These are phyloP conservation scores for Fusarium sororula DNA, from an alignment of 2,329 filamentous ascomycete genomes.

Conservation along the genomic window DNA sequence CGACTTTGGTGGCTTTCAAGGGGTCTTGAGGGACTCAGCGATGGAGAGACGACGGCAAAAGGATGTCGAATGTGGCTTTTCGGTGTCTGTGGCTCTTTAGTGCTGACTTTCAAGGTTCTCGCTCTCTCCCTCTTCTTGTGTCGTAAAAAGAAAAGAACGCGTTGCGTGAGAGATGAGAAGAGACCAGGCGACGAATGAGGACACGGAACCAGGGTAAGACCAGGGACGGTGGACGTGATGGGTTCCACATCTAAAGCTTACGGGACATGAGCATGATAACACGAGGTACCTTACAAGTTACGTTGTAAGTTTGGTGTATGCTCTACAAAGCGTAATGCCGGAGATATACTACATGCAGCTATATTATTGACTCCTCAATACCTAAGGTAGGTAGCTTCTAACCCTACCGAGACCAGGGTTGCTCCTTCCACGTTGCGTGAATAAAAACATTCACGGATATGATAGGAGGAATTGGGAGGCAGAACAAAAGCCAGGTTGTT, in stretches of 20 bases:
- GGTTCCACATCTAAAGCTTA: slow-evolving; percentile 37
- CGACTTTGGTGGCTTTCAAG: slow-evolving; percentile 5
- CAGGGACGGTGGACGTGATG: slow-evolving; percentile 27
- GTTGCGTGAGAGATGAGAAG: slow-evolving; percentile 36
- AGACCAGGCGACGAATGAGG: slow-evolving; percentile 42
- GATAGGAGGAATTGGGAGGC: background rate
- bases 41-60: slow-evolving; percentile 13
- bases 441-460: background rate
- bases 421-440: background rate
- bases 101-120: slow-evolving; percentile 37
- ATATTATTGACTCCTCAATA: slow-evolving; percentile 2
- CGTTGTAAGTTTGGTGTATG: slow-evolving; percentile 13
- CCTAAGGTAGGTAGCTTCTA: background rate
- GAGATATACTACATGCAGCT: background rate
- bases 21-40: slow-evolving; percentile 17
- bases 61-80: slow-evolving; percentile 31
- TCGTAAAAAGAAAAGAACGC: slow-evolving; percentile 44
- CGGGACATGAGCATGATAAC: slow-evolving; percentile 33
- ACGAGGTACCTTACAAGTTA: slow-evolving; percentile 25
- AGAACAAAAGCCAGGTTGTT: background rate
- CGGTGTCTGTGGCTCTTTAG: slow-evolving; percentile 29
- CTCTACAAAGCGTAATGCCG: slow-evolving; percentile 4
- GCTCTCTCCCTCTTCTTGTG: slow-evolving; percentile 21
- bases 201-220: slow-evolving; percentile 29
- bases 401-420: background rate